Base-by-base conservation (phyloP, 1,139 yeast species). In the Candida neerlandica region DNA sequence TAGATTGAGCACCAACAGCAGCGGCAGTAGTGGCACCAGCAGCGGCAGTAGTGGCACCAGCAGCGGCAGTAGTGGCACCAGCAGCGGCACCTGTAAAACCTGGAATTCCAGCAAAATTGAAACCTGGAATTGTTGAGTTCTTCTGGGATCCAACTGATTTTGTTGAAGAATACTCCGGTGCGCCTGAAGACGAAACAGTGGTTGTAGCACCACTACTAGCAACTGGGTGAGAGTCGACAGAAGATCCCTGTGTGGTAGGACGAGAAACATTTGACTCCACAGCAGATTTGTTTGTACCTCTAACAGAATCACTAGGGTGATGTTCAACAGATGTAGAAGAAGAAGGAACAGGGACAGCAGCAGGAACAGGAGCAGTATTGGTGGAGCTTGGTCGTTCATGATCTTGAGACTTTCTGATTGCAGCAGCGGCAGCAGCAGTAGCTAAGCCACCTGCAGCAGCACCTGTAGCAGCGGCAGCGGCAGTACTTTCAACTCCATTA, bases 391-490 rank as follows among this genome's bases (percentile, higher is more conserved):
- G 41, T 37, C 41, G 21, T n/a, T 37, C 41, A 6, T 26, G 21
- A 2, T 37, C 41, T 7, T 21, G 14, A 2, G 41, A 37, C 5
- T 37, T 37, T 21, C 41, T 21, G 21, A 37, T 12, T n/a, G 41
- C 41, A 23, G 41, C 14, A 5, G 40, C 14, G 12, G 54, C 49
- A 29, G 54, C 52, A 35, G 42, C 45, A 16, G 48, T 49, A 33
- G 47, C 49, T n/a, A n/a, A n/a, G n/a, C n/a, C n/a, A n/a, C n/a
- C n/a, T 5, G 40, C 14, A 15, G 54, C 49, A 29, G 54, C 52
- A 35, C 44, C 45, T 14, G 48, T 49, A 33, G 47, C 49, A 41
- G 44, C 54, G 35, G 48, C 53, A 30, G 54, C 51, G 30, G 34
- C 48, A 41, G 50, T 48, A 18, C 44, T 47, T 26, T 44, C 51